These are phyloP conservation scores for Candida maris DNA, from an alignment of 805 yeast genomes.

Conservation along the genomic window DNA sequence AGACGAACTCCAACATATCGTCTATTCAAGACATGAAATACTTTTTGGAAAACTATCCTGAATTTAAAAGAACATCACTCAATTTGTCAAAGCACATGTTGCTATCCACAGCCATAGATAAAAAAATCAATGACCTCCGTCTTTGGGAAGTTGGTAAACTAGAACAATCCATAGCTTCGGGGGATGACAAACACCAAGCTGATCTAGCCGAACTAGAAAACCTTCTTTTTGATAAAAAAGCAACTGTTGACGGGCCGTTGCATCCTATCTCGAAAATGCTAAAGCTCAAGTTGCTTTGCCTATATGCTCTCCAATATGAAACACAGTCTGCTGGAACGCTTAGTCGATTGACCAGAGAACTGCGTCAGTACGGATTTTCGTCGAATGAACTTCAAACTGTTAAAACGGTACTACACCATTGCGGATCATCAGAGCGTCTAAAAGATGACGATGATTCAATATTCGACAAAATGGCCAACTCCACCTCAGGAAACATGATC, in stretches of 20 bases:
- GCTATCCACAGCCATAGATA: slow-evolving; percentile 80
- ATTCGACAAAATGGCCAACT: slow-evolving; percentile 23
- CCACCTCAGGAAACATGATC: slow-evolving; percentile 23
- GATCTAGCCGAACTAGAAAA: slow-evolving; percentile 57
- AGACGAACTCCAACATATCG: slow-evolving; percentile 65
- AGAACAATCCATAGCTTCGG: slow-evolving; percentile 80
- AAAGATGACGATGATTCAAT: slow-evolving; percentile 32
- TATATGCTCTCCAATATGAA: slow-evolving; percentile 75
- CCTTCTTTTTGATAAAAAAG: slow-evolving; percentile 39
- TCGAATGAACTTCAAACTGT: slow-evolving; percentile 40
- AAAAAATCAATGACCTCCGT: slow-evolving; percentile 56
- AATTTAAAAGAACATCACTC: slow-evolving; percentile 79
- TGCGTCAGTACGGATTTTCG: slow-evolving; percentile 35
- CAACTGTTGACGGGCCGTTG: slow-evolving; percentile 18
- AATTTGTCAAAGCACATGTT: slow-evolving; percentile 92
- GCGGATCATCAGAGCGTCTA: slow-evolving; percentile 43
- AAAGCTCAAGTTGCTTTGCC: slow-evolving; percentile 67
- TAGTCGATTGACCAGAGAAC: slow-evolving; percentile 33
- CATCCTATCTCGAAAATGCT: slow-evolving; percentile 45
- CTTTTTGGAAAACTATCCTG: slow-evolving; percentile 91
- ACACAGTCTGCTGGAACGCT: slow-evolving; percentile 43
- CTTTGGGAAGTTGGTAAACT: slow-evolving; percentile 86
- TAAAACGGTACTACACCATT: slow-evolving; percentile 41
- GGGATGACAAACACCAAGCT: slow-evolving; percentile 43
- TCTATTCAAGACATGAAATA: slow-evolving; percentile 87